A percentile compares a stretch with the other conserved stretches of the same genome.
Conservation (phyloP, 2,329 filamentous ascomycete species). For the Zalaria sp. region DNA sequence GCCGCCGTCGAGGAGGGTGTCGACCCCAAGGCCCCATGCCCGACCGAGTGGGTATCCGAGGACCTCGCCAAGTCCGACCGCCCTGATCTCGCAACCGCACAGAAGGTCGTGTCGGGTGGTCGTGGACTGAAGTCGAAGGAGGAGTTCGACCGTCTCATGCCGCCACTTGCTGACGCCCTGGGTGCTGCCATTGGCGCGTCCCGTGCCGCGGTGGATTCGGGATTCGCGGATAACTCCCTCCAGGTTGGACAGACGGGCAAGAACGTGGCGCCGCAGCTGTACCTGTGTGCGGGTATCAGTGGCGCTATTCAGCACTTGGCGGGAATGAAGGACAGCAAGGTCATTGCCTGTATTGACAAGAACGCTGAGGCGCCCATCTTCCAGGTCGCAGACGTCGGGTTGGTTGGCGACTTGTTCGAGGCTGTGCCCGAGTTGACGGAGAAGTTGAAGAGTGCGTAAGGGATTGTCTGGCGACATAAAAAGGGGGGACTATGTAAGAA, state of each 20-base stretch:
- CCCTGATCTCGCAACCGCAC: conserved; percentile 81
- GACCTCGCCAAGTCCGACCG: conserved; percentile 86
- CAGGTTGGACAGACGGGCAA: conserved; percentile 98
- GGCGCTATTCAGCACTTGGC: conserved; percentile 96
- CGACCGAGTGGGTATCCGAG: conserved; percentile 85
- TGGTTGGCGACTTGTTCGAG: conserved; percentile 88
- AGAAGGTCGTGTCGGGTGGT: conserved; percentile 81
- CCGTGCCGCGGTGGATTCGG: conserved; percentile 87
- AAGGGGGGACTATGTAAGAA: background rate
- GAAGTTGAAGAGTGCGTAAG: conserved; percentile 55
- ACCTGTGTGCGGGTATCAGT: conserved; percentile 89
- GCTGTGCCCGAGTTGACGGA: conserved; percentile 90
- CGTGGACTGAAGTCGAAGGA: conserved; percentile 95
- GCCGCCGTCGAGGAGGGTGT: conserved; percentile 66
- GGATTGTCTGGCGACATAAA: background rate
- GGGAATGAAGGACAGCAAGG: conserved; percentile 99
- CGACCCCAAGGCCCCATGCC: conserved; percentile 62
- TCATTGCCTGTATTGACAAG: conserved; percentile 98
- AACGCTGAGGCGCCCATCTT: conserved; percentile 95
- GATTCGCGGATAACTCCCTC: conserved; percentile 94
- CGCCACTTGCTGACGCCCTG: conserved; percentile 79
- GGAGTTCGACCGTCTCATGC: conserved; percentile 86
- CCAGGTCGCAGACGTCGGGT: conserved; percentile 89
- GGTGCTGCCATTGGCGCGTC: conserved; percentile 94
- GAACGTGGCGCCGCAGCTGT: conserved; percentile 91